Percentiles rank a stretch among this genome's conserved stretches.
Conservation (phyloP, 768 basidiomycete species). For the Imleria badia region DNA sequence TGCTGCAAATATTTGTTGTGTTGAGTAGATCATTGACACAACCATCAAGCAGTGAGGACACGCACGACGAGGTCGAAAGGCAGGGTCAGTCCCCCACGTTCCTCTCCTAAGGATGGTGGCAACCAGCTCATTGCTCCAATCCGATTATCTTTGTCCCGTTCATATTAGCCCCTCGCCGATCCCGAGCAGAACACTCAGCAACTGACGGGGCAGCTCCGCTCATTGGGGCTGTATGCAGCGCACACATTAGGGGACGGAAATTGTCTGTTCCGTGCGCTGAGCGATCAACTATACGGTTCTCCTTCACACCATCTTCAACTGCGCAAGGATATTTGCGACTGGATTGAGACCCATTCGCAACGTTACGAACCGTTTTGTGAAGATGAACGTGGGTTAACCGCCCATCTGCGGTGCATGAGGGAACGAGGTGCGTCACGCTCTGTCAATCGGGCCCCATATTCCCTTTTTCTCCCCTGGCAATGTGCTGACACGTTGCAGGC, state of each 20-base stretch:
- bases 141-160: constrained; percentile 10
- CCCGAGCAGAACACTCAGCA: constrained; percentile 63
- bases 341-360: constrained; percentile 66
- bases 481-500: constrained; percentile 40
- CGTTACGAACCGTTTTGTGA: constrained; percentile 89
- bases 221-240: constrained; percentile 84
- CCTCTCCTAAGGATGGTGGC: constrained; percentile 14
- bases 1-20: constrained; percentile 28
- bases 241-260: constrained; percentile 88
- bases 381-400: constrained; percentile 71
- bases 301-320: constrained; percentile 67
- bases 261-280: constrained; percentile 88
- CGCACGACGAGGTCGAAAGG: constrained; percentile 61
- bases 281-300: constrained; percentile 83
- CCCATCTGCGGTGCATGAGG: constrained; percentile 75
- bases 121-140: constrained; percentile 18
- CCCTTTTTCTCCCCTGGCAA: constrained; percentile 11
- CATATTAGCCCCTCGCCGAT: constrained; percentile 46
- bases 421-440: constrained; percentile 55
- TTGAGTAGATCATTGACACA: constrained; percentile 25
- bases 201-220: constrained; percentile 70
- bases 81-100: constrained; percentile 44
- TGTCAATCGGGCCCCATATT: neutral
- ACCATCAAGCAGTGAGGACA: constrained; percentile 45
- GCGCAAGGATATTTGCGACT: constrained; percentile 77